phyloP scores from a whole-genome alignment of 768 basidiomycete genomes.

The Mycena belliarum region DNA sequence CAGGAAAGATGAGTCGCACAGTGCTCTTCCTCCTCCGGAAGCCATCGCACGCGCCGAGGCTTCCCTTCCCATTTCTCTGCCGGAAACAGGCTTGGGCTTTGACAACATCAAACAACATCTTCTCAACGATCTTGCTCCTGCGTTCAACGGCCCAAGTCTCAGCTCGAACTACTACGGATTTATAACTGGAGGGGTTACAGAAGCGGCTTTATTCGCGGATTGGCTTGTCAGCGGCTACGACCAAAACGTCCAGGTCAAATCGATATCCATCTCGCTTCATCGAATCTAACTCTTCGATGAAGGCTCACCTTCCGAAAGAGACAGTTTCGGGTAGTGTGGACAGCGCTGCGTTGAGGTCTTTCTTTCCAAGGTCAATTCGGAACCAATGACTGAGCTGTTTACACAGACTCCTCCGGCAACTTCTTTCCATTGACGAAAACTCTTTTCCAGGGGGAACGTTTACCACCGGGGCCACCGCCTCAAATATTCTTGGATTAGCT shows the following conservation, averaged over 20 bases:
- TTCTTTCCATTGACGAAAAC: constrained; percentile 7
- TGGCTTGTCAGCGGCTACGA: constrained; percentile 10
- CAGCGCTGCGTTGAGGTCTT: constrained; percentile 6
- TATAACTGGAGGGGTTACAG: constrained; percentile 10
- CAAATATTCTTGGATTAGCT: constrained; percentile 13
- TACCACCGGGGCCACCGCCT: constrained; percentile 16
- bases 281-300: too few relatives aligned
- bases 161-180: constrained; percentile 19
- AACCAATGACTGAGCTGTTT: not conserved
- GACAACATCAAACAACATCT: constrained; percentile 13
- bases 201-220: constrained; percentile 14
- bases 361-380: not conserved
- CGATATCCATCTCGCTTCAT: not conserved
- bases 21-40: constrained; percentile 9
- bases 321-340: constrained; percentile 9
- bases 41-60: constrained; percentile 9
- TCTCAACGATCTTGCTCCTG: constrained; percentile 11
- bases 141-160: constrained; percentile 7
- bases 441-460: constrained; percentile 10
- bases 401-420: constrained; percentile 15
- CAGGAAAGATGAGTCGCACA: not conserved
- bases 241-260: constrained; percentile 9
- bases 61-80: constrained; percentile 8
- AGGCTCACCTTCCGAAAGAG: constrained; percentile 2
- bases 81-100: constrained; percentile 14